A percentile compares a stretch with the other conserved stretches of the same genome.
These are phyloP conservation scores for Umbelopsis sp. DNA, from an alignment of 371 early-diverging fungal genomes.

Conservation along the genomic window DNA sequence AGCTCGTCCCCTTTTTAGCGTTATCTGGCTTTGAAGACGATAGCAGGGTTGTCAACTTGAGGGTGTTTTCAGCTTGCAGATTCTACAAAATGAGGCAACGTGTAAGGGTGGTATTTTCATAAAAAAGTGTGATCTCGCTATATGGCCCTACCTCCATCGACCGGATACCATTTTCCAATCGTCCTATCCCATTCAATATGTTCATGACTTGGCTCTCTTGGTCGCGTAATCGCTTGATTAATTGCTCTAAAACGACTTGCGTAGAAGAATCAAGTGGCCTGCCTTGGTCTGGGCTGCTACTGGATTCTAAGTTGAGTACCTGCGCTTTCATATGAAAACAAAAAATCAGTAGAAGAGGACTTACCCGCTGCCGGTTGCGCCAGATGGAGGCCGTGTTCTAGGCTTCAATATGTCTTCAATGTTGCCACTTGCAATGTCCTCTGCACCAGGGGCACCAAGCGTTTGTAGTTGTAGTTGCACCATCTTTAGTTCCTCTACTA, in stretches of 20 bases:
- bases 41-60: conserved; percentile 36
- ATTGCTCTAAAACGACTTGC: conserved; percentile 17
- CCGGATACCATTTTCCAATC: conserved; percentile 32
- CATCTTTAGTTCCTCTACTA: conserved; percentile 67
- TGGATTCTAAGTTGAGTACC: too few relatives aligned
- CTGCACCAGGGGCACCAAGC: conserved; percentile 54
- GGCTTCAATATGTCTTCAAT: conserved; percentile 22
- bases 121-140: not conserved
- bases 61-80: conserved; percentile 30
- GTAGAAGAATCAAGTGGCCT: too few relatives aligned
- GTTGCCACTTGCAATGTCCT: conserved; percentile 32
- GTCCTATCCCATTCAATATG: conserved; percentile 27
- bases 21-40: conserved; percentile 39
- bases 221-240: conserved; percentile 28
- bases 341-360: too few relatives aligned
- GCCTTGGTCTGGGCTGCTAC: too few relatives aligned
- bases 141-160: conserved; percentile 37
- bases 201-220: conserved; percentile 37
- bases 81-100: conserved; percentile 12
- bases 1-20: conserved; percentile 34
- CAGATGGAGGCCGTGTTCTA: not conserved
- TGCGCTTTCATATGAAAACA: too few relatives aligned
- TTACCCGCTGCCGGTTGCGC: not conserved
- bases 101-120: not conserved
- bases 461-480: conserved; percentile 61